Conservation (phyloP, 306 rosid species). For the Rubus idaeus region DNA sequence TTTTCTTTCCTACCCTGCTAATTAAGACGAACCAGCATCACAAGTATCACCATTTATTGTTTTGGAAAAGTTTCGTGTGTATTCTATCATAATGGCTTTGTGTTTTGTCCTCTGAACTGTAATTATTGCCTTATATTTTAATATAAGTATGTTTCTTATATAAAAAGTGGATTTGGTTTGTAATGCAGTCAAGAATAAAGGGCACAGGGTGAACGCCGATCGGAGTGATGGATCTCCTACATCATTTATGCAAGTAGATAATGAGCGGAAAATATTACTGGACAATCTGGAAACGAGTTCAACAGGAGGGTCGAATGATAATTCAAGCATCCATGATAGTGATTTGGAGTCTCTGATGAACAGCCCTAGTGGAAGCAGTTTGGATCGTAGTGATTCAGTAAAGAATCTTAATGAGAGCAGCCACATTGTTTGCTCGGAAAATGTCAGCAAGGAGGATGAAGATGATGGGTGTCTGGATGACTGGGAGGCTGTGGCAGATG, state of each 20-base stretch:
- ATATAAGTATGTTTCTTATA: neutral
- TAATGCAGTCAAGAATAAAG: constrained; percentile 50
- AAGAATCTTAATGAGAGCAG: constrained; percentile 29
- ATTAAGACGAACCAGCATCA: neutral
- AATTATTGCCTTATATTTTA: neutral
- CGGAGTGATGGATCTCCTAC: constrained; percentile 33
- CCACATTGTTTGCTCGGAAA: constrained; percentile 27
- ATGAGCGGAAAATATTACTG: constrained; percentile 33
- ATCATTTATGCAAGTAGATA: constrained; percentile 24
- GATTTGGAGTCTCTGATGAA: constrained; percentile 33
- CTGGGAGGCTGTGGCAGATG: constrained; percentile 70
- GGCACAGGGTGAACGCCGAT: constrained; percentile 32
- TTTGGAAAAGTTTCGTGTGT: neutral
- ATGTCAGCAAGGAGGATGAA: constrained; percentile 37
- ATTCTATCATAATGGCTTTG: neutral
- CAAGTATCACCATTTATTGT: neutral
- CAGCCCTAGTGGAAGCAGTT: constrained; percentile 25
- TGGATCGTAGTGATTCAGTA: constrained; percentile 31
- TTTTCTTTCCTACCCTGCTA: neutral
- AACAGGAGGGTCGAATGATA: constrained; percentile 34
- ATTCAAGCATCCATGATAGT: constrained; percentile 25
- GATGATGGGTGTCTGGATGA: constrained; percentile 59
- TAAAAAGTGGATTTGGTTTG: neutral
- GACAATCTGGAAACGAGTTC: constrained; percentile 31
- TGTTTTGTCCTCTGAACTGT: neutral